Evolutionary conservation across 1,284 basidiomycete species (phyloP), one percentile per base, ranked within the genome.

Genomic region (Rhodotorula sp.): DNA sequence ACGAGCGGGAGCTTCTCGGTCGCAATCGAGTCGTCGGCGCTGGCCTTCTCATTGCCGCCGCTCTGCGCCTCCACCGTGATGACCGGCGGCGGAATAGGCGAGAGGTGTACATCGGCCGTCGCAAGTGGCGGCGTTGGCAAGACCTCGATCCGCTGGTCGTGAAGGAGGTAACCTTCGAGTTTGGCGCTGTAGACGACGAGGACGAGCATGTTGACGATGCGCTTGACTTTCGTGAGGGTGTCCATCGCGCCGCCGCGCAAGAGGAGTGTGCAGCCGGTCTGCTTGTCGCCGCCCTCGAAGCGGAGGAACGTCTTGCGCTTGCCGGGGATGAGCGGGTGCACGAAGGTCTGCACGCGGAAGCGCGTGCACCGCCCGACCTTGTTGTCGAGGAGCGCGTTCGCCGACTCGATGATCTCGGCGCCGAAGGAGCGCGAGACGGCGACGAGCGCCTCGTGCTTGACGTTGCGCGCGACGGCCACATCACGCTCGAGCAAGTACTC

Each of bases 281-380:
- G 92, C 64, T 88, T 87, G 78, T 88, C 90, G 78, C 93, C 96
- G 0, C 96, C 97, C 81, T 97, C 93, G 79, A 99, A 97, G 3
- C 96, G 89, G 92, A 99, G 95, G 79, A 94, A 91, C 1, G 94
- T 93, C 84, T 99, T 99, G 67, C 96, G 86, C 53, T 87, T 87
- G 21, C 92, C 93, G 13, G 95, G 93, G 52, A 97, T 96, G 48
- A 93, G 84, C 9, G 88, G 87, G 81, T 98, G 93, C 78, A 97
- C 93, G 81, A 92, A 98, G 0, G 96, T 97, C 81, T 98, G 93
- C 27, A 98, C 87, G 56, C 88, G 86, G 80, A 95, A 96, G 44
- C 88, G 87, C n/a, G 87, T 85, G 79, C 95, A 98, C 76, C 96
- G 89, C 1, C 97, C 97, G 41, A 67, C 45, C 7, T 41, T 23